Evolutionary conservation across 805 yeast species (phyloP).

Genomic region (Yamadazyma scolyti): DNA sequence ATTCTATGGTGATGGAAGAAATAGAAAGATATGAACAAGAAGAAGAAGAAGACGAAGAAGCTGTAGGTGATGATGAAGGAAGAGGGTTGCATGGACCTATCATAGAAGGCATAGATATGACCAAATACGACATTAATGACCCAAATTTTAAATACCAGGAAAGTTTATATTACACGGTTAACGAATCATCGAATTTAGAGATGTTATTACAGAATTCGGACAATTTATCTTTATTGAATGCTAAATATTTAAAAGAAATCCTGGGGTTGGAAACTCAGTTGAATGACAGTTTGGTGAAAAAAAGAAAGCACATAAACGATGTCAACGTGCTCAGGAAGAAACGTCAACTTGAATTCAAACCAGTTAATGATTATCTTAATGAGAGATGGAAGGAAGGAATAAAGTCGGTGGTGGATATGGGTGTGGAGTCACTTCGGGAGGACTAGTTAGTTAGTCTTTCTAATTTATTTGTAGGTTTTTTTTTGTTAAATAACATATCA

Average conservation of each 20-base stretch:
- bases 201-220: constrained; percentile 28
- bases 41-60: constrained; percentile 14
- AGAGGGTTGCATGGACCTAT: constrained; percentile 4
- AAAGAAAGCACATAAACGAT: constrained; percentile 41
- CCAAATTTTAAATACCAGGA: constrained; percentile 14
- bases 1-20: constrained; percentile 12
- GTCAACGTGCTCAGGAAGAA: constrained; percentile 39
- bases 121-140: constrained; percentile 15
- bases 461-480: constrained; percentile 19
- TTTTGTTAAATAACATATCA: constrained; percentile 61
- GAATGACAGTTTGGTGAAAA: constrained; percentile 22
- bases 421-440: constrained; percentile 19
- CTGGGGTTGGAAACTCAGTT: constrained; percentile 20
- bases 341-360: constrained; percentile 42
- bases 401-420: constrained; percentile 31
- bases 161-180: constrained; percentile 36
- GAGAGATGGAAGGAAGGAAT: constrained; percentile 51
- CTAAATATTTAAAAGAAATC: constrained; percentile 24
- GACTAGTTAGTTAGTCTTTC: constrained; percentile 8
- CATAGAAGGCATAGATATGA: constrained; percentile 29
- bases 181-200: constrained; percentile 39
- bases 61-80: constrained; percentile 16
- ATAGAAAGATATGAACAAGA: constrained; percentile 27
- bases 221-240: constrained; percentile 35
- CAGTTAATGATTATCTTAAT: constrained; percentile 42